A percentile compares a stretch with the other conserved stretches of the same genome.
Evolutionary conservation across 2,329 filamentous ascomycete species (phyloP).

Genomic region (Teratosphaeriaceae sp.): DNA sequence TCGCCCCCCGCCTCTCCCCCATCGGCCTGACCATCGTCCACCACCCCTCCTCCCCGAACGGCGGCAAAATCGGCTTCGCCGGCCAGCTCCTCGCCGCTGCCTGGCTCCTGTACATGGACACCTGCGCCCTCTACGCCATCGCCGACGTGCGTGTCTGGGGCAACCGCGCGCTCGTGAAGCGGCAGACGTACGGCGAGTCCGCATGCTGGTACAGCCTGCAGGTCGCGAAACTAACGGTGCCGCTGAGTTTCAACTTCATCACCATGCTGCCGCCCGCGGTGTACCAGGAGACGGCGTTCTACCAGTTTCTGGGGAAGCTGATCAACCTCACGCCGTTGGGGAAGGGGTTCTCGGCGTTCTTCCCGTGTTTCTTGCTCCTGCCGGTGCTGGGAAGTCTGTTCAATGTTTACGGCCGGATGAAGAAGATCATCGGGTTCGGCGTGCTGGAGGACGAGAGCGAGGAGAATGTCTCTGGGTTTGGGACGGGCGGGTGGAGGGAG

Average conservation of each 20-base stretch:
- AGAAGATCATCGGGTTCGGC: slow-evolving; percentile 70
- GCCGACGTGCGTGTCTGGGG: slow-evolving; percentile 97
- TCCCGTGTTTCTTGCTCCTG: slow-evolving; percentile 79
- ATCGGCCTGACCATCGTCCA: slow-evolving; percentile 65
- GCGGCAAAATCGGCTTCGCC: slow-evolving; percentile 73
- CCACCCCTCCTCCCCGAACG: slow-evolving; percentile 59
- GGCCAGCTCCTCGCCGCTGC: slow-evolving; percentile 76
- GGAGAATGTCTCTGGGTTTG: slow-evolving; percentile 58
- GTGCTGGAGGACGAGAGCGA: slow-evolving; percentile 70
- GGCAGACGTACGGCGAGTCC: slow-evolving; percentile 87
- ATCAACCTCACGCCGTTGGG: slow-evolving; percentile 80
- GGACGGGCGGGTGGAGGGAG: slow-evolving; percentile 82
- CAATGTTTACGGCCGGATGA: slow-evolving; percentile 78
- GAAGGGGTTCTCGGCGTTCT: slow-evolving; percentile 77
- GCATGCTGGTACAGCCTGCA: slow-evolving; percentile 95
- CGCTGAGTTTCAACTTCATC: slow-evolving; percentile 92
- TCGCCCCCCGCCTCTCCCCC: slow-evolving; percentile 67
- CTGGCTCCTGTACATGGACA: slow-evolving; percentile 96
- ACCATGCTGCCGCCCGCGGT: slow-evolving; percentile 73
- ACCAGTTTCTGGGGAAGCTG: slow-evolving; percentile 72
- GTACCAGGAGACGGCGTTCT: slow-evolving; percentile 75
- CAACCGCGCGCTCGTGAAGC: slow-evolving; percentile 78
- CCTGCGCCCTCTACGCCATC: slow-evolving; percentile 78
- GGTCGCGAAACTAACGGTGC: slow-evolving; percentile 86
- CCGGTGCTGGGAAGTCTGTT: slow-evolving; percentile 83